phyloP scores from a whole-genome alignment of 805 yeast species.

The Sugiyamaella valdiviana region DNA sequence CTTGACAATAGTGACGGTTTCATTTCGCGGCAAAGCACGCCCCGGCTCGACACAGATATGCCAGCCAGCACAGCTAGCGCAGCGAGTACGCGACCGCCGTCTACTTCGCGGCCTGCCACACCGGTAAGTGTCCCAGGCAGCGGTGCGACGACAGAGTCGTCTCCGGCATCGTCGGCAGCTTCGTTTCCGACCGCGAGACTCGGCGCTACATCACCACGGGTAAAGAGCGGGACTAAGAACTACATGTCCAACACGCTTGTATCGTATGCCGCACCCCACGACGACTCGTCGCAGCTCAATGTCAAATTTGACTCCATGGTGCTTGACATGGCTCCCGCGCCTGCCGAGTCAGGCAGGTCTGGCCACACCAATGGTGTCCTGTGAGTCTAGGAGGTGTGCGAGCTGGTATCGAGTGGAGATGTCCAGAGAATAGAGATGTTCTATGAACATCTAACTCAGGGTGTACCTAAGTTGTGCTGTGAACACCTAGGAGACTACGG shows the following conservation, averaged over 20 bases:
- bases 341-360: not conserved
- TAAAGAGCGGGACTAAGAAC: not conserved
- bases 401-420: too few species aligned
- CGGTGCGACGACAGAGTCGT: not conserved
- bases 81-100: not conserved
- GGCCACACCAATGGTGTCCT: not conserved
- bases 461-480: too few species aligned
- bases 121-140: not conserved
- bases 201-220: not conserved
- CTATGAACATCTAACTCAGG: too few species aligned
- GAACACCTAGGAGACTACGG: too few species aligned
- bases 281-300: not conserved
- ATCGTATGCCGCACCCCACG: slow-evolving; percentile 2
- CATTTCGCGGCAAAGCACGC: slow-evolving; percentile 1
- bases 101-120: not conserved
- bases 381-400: too few species aligned
- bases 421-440: too few species aligned
- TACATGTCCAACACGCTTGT: slow-evolving; percentile 10
- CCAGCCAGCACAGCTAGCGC: too few species aligned
- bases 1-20: not conserved
- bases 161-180: not conserved
- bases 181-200: not conserved
- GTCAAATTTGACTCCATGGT: slow-evolving; percentile 15
- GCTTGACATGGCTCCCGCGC: slow-evolving; percentile 7
- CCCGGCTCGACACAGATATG: not conserved